A percentile compares a stretch with the other conserved stretches of the same genome.
These are phyloP conservation scores for Phyllosticta capitalensis DNA, from an alignment of 2,329 filamentous ascomycete species.

Conservation along the genomic window DNA sequence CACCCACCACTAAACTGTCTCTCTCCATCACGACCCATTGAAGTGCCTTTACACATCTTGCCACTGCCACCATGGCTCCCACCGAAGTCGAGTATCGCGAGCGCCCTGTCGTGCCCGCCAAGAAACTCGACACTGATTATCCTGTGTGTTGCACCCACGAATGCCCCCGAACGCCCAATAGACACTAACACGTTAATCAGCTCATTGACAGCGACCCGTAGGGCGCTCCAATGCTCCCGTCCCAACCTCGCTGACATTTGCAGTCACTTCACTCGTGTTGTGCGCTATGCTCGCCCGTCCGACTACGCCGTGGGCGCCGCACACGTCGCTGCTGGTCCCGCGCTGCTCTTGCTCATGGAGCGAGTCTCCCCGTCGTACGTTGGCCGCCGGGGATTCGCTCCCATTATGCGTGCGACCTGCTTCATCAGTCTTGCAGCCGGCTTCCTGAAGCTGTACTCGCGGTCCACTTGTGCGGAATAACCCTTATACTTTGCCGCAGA, in stretches of 20 bases:
- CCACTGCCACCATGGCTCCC: conserved; percentile 3
- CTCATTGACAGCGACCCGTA: conserved; percentile 99
- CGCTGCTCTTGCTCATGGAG: conserved; percentile 70
- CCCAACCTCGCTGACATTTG: conserved; percentile 10
- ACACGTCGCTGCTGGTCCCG: conserved; percentile 63
- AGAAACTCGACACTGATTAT: conserved; percentile 72
- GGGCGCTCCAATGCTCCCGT: conserved; percentile 22
- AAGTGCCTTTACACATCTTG: not conserved
- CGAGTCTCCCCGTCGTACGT: conserved; percentile 75
- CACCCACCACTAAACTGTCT: not conserved
- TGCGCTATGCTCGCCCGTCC: conserved; percentile 74
- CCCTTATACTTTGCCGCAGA: conserved; percentile 26
- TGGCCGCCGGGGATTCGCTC: conserved; percentile 70
- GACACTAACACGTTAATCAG: conserved; percentile 41
- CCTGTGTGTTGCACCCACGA: conserved; percentile 54
- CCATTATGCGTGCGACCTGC: conserved; percentile 69
- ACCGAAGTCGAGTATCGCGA: conserved; percentile 10
- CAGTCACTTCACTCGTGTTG: conserved; percentile 84
- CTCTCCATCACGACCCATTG: not conserved
- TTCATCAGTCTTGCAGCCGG: conserved; percentile 66
- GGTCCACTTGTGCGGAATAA: conserved; percentile 64
- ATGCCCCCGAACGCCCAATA: conserved; percentile 19
- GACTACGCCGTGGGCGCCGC: conserved; percentile 68
- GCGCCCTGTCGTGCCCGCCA: conserved; percentile 56
- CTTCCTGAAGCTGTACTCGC: conserved; percentile 76